Conservation (phyloP, 2,329 filamentous ascomycete genomes). For the Botrytis galanthina region DNA sequence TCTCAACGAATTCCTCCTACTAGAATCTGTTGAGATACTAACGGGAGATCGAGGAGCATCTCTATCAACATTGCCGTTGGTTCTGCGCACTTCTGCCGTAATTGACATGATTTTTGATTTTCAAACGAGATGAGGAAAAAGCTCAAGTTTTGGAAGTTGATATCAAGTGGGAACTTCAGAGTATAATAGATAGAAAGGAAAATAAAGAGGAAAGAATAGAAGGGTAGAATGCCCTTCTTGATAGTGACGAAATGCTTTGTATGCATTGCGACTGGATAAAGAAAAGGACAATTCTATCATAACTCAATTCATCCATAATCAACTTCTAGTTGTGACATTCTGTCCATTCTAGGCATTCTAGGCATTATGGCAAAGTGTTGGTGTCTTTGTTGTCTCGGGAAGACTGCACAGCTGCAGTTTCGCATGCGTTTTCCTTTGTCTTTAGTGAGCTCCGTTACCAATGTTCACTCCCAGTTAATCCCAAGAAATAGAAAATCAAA, state of each 20-base stretch:
- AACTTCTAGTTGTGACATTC: slow-evolving; percentile 34
- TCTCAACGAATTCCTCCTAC: slow-evolving; percentile 31
- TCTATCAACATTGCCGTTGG: slow-evolving; percentile 20
- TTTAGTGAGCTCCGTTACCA: slow-evolving; percentile 26
- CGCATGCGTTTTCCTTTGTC: slow-evolving; percentile 36
- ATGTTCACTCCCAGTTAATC: slow-evolving; percentile 16
- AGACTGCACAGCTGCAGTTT: slow-evolving; percentile 32
- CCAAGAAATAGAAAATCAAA: slow-evolving; percentile 12
- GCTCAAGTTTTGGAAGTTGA: not conserved
- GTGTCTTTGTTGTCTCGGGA: slow-evolving; percentile 40
- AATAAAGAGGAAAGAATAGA: slow-evolving; percentile 24
- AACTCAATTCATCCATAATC: slow-evolving; percentile 29
- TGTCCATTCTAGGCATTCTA: slow-evolving; percentile 33
- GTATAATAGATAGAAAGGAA: slow-evolving; percentile 23
- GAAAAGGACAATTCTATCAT: slow-evolving; percentile 38
- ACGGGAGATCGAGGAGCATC: slow-evolving; percentile 32
- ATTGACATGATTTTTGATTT: slow-evolving; percentile 31
- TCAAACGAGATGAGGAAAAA: not conserved
- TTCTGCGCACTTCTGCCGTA: slow-evolving; percentile 23
- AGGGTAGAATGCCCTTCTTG: slow-evolving; percentile 38
- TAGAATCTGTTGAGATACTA: slow-evolving; percentile 36
- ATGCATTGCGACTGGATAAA: slow-evolving; percentile 35
- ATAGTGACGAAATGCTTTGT: slow-evolving; percentile 36
- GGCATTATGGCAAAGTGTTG: slow-evolving; percentile 32
- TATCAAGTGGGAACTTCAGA: not conserved